A percentile compares a stretch with the other conserved stretches of the same genome.
Conservation (phyloP, 768 basidiomycete genomes). For the Agrocybe chaxingu region DNA sequence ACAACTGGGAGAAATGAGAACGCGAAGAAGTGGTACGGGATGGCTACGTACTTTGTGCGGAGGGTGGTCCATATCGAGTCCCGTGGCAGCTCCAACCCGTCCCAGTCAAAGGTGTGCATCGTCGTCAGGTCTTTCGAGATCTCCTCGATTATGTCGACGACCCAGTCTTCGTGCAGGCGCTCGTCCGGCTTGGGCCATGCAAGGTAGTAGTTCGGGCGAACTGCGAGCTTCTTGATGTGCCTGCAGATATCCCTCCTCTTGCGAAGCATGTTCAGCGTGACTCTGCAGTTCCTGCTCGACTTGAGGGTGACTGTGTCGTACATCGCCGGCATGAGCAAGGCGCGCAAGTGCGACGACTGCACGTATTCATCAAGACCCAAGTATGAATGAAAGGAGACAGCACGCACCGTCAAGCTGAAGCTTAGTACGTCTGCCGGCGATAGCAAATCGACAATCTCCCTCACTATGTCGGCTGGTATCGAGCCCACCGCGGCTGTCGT, state of each 20-base stretch:
- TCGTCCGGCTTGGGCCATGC: conserved; percentile 46
- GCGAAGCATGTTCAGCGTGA: conserved; percentile 34
- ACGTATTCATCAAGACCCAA: conserved; percentile 1
- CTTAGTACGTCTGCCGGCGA: conserved; percentile 35
- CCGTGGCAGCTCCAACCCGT: conserved; percentile 43
- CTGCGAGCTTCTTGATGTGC: conserved; percentile 38
- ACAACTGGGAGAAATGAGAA: conserved; percentile 29
- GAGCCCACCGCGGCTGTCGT: conserved; percentile 23
- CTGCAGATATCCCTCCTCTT: conserved; percentile 31
- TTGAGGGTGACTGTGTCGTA: conserved; percentile 44
- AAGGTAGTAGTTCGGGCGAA: conserved; percentile 51
- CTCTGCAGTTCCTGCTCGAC: conserved; percentile 36
- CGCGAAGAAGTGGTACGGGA: not conserved
- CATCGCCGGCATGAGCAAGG: conserved; percentile 34
- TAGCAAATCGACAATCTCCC: conserved; percentile 34
- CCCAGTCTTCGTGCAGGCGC: conserved; percentile 37
- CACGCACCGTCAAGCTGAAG: conserved; percentile 38
- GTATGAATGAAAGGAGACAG: conserved; percentile 4
- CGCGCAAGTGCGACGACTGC: conserved; percentile 22
- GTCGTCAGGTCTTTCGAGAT: conserved; percentile 29
- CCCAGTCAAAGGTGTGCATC: conserved; percentile 49
- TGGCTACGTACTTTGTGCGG: conserved; percentile 29
- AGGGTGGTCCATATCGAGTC: conserved; percentile 41
- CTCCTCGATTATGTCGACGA: conserved; percentile 29
- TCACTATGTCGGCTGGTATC: conserved; percentile 36